A percentile compares a stretch with the other conserved stretches of the same genome.
Conservation (phyloP, 202 grass and related monocot genomes). For the Schoenoplectus triqueter region DNA sequence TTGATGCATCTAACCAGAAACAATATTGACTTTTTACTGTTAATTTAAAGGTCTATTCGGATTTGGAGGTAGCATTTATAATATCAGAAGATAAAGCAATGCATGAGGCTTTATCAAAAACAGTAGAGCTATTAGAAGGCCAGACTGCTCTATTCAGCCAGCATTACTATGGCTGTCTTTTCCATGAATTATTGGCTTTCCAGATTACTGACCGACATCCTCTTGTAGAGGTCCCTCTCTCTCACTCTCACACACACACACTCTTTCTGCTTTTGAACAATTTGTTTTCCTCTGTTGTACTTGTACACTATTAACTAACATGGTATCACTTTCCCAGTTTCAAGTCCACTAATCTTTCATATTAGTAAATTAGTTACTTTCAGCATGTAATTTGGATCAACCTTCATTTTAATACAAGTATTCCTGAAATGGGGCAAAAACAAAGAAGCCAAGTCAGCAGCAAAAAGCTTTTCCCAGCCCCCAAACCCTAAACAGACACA, state of each 20-base stretch:
- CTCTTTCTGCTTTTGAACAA: neutral
- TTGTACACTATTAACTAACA: neutral
- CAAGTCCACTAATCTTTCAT: neutral
- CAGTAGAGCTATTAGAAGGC: conserved; percentile 91
- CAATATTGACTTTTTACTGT: neutral
- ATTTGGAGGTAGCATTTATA: conserved; percentile 93
- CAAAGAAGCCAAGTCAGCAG: no score
- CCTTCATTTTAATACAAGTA: conserved; percentile 8
- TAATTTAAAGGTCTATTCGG: conserved; percentile 85
- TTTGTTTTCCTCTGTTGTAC: neutral
- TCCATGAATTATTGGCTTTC: conserved; percentile 94
- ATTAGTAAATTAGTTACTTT: conserved; percentile 22
- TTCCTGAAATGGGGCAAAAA: conserved; percentile 15
- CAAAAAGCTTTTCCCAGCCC: neutral
- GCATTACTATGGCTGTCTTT: conserved; percentile 95
- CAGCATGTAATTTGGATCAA: neutral
- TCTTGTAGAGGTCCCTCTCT: conserved; percentile 63
- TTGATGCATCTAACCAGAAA: neutral
- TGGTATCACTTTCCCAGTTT: neutral
- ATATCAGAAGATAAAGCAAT: conserved; percentile 86
- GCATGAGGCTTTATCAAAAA: conserved; percentile 74
- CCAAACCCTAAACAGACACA: neutral
- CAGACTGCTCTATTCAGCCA: conserved; percentile 84
- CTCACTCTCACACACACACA: conserved; percentile 19
- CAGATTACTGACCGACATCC: conserved; percentile 85